These are phyloP conservation scores for Sugiyamaella grinbergsii DNA, from an alignment of 1,139 yeast species.

Conservation along the genomic window DNA sequence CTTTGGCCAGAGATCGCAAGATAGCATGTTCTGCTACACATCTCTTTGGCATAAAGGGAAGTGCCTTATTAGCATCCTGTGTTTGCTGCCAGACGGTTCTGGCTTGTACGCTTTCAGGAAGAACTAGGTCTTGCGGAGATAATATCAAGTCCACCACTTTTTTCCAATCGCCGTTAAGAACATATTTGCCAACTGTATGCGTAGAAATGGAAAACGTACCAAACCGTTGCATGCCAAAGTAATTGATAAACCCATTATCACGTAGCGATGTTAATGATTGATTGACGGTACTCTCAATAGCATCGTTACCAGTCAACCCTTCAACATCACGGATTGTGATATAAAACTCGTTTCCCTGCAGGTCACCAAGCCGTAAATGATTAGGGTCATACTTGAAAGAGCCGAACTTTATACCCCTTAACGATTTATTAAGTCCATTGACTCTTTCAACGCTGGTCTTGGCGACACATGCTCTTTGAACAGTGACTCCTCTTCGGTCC, in stretches of 20 bases:
- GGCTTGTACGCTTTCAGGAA: slow-evolving; percentile 81
- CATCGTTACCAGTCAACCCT: slow-evolving; percentile 25
- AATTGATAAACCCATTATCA: slow-evolving; percentile 80
- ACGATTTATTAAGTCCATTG: slow-evolving; percentile 69
- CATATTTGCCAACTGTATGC: slow-evolving; percentile 74
- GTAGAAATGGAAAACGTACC: slow-evolving; percentile 95
- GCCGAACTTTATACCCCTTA: slow-evolving; percentile 76
- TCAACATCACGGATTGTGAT: slow-evolving; percentile 78
- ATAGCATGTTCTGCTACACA: slow-evolving; percentile 84
- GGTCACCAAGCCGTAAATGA: slow-evolving; percentile 74
- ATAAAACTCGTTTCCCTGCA: slow-evolving; percentile 82
- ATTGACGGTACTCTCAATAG: slow-evolving; percentile 45
- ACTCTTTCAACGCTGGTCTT: slow-evolving; percentile 78
- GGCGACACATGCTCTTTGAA: slow-evolving; percentile 75
- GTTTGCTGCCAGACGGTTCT: slow-evolving; percentile 81
- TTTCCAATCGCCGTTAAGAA: slow-evolving; percentile 76
- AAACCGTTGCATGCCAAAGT: slow-evolving; percentile 96
- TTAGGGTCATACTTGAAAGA: slow-evolving; percentile 68
- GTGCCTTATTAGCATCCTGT: slow-evolving; percentile 62
- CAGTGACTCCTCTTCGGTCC: slow-evolving; percentile 94
- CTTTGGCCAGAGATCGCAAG: slow-evolving; percentile 56
- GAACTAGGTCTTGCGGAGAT: slow-evolving; percentile 79
- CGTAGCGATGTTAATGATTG: slow-evolving; percentile 61
- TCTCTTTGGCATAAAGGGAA: slow-evolving; percentile 77
- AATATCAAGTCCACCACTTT: slow-evolving; percentile 75